Percentiles rank a stretch among this genome's conserved stretches.
Conservation (phyloP, 352 stramenopile genomes). For the Blastocystis sp. region DNA sequence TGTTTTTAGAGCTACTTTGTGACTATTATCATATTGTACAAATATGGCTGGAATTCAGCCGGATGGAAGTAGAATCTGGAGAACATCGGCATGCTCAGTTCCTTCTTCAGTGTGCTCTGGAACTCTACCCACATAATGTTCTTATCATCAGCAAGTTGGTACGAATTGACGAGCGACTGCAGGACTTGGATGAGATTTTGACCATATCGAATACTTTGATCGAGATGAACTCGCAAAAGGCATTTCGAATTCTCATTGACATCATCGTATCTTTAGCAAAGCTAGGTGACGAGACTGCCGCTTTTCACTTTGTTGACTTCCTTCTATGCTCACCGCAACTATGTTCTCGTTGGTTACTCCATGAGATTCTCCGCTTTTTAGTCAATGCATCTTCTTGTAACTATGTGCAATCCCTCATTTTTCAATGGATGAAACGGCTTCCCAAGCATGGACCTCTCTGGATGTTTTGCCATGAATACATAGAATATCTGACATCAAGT, state of each 20-base stretch:
- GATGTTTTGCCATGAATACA: neutral
- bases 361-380: neutral
- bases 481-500: neutral
- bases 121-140: neutral
- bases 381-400: neutral
- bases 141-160: neutral
- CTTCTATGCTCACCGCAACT: no score
- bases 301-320: neutral
- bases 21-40: neutral
- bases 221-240: neutral
- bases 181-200: neutral
- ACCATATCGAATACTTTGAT: neutral
- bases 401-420: neutral
- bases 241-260: neutral
- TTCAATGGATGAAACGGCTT: neutral
- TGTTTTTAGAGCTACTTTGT: neutral
- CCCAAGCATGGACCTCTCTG: neutral
- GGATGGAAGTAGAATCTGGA: conserved; percentile 32
- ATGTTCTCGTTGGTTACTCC: neutral
- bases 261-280: neutral
- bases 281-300: neutral
- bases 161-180: neutral
- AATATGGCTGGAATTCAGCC: conserved; percentile 31
- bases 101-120: neutral
- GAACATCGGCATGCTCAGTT: neutral